Base-by-base conservation (phyloP, 441 rosid genomes). In the Breynia disticha region DNA sequence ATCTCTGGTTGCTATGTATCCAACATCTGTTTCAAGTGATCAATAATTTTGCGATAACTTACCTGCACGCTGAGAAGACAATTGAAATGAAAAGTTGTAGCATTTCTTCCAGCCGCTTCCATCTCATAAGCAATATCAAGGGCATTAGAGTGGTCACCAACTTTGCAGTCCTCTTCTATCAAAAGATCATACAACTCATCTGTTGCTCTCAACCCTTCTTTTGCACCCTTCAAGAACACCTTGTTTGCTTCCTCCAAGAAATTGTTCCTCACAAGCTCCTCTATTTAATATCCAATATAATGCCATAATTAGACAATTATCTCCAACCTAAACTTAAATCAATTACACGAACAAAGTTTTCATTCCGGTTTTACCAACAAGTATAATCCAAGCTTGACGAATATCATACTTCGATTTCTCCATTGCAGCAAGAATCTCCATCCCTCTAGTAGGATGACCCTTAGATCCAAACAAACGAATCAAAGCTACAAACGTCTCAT, bases 31-130 rank as follows among this genome's bases (percentile, higher is more conserved):
- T 24, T 24, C 7, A 7, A 24, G 32, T 24, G 32, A 24, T 24
- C 32, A 24, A 24, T 24, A 24, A 24, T 24, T 2, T 3, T 24
- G 32, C 32, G 3, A 28, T 9, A 19, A 63, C 78, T 67, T 56
- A 91, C 98, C 84, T 91, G 98, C 28, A 82, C 90, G 38, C 96
- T 88, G 57, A 91, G 94, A 64, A 91, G 94, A 67, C 90, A 83
- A 65, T 91, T 91, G 73, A 87, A 91, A 79, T 91, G 96, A 67
- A 82, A 87, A 11, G 98, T 91, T 1, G 96, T 91, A 1, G 96
- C 98, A 80, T 79, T 75, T 43, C 96, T 70, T 39, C 98, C 98
- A 21, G 94, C 94, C 11, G 94, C 94, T 67, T 91, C 98, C 98
- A 91, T 91, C 68, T 86, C 95, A 43, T 87, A 91, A 35, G 94